A percentile compares a stretch with the other conserved stretches of the same genome.
phyloP scores from a whole-genome alignment of 805 yeast genomes.

The Debaryomyces tyrocola region DNA sequence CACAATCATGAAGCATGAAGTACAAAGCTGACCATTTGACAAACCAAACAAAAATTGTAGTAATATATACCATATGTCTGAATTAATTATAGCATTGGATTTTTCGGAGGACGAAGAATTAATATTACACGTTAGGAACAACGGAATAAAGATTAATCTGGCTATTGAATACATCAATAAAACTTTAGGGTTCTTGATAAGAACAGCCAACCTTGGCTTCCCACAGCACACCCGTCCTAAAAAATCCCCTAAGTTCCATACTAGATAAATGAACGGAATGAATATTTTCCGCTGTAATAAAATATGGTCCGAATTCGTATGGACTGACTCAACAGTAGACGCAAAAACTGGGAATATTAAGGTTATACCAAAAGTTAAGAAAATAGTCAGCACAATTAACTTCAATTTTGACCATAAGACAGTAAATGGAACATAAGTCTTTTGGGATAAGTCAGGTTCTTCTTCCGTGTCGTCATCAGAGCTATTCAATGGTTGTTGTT shows the following conservation, averaged over 20 bases:
- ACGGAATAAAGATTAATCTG: conserved; percentile 64
- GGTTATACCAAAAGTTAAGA: conserved; percentile 71
- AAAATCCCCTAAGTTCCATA: conserved; percentile 92
- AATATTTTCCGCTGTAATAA: conserved; percentile 50
- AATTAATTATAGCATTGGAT: conserved; percentile 42
- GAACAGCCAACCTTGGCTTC: conserved; percentile 32
- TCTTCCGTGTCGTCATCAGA: not conserved
- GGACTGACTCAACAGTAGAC: conserved; percentile 56
- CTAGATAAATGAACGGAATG: conserved; percentile 74
- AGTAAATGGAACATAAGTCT: conserved; percentile 55
- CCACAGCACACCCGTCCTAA: conserved; percentile 74
- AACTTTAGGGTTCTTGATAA: conserved; percentile 40
- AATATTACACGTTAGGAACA: conserved; percentile 68
- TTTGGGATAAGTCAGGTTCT: conserved; percentile 17
- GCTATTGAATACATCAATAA: conserved; percentile 55
- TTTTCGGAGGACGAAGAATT: conserved; percentile 32
- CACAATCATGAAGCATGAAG: conserved; percentile 78
- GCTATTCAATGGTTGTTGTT: conserved; percentile 3
- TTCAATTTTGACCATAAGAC: conserved; percentile 63
- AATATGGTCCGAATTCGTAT: conserved; percentile 24
- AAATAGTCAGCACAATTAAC: conserved; percentile 66
- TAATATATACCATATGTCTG: conserved; percentile 66
- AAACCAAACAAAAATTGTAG: conserved; percentile 80
- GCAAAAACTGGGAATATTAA: conserved; percentile 91
- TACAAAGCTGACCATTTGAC: conserved; percentile 82